phyloP scores from a whole-genome alignment of 108 stramenopile species.

The Craspedostauros australis region DNA sequence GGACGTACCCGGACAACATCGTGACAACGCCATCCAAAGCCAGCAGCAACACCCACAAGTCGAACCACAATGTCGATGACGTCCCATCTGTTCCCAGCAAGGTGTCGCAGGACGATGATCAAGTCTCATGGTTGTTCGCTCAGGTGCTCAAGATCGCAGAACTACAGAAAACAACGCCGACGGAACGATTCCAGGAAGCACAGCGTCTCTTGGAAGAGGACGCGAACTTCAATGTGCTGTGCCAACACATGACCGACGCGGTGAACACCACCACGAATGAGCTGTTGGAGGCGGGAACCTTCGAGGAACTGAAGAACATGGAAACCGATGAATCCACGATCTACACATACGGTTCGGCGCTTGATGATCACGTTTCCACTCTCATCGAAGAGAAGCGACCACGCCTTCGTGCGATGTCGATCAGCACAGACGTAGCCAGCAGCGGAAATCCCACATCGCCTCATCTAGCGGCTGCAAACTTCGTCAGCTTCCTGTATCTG shows the following conservation, averaged over 20 bases:
- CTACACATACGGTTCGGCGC: no score
- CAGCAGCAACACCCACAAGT: no score
- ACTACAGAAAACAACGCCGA: not conserved
- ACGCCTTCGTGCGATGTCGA: no score
- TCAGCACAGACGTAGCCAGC: not conserved
- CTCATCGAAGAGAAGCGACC: conserved; percentile 23
- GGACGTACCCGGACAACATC: no score
- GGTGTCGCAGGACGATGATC: not conserved
- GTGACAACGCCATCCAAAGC: no score
- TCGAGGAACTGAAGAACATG: no score
- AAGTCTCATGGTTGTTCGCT: conserved; percentile 15
- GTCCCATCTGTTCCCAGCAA: not conserved
- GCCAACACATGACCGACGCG: conserved; percentile 30
- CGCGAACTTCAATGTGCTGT: conserved; percentile 49
- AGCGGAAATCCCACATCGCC: conserved; percentile 4
- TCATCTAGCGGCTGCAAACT: conserved; percentile 55
- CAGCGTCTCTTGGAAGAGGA: conserved; percentile 27
- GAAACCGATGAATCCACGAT: no score
- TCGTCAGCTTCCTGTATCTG: conserved; percentile 51
- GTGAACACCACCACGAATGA: conserved; percentile 22
- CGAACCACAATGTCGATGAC: no score
- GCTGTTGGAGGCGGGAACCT: no score
- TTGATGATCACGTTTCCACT: no score
- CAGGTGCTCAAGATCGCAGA: conserved; percentile 8
- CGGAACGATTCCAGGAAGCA: not conserved